A percentile compares a stretch with the other conserved stretches of the same genome.
Evolutionary conservation across 805 yeast species (phyloP).

Genomic region (Yamadazyma endophytica): DNA sequence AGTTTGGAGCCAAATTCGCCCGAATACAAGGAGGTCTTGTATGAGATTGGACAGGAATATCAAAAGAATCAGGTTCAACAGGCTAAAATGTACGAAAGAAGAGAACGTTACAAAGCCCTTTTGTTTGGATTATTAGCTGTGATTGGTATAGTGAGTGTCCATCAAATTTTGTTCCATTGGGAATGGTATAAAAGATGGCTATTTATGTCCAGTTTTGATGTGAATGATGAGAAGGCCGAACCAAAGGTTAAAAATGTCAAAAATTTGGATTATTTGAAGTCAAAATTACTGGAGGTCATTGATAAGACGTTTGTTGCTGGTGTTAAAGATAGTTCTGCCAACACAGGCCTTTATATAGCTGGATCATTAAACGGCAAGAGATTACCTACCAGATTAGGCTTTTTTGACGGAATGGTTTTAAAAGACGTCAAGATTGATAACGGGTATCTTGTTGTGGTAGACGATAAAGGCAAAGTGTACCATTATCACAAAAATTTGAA

Average conservation of each 20-base stretch:
- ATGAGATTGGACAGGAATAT: constrained; percentile 23
- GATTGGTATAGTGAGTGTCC: constrained; percentile 34
- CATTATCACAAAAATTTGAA: constrained; percentile 47
- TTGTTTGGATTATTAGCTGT: constrained; percentile 39
- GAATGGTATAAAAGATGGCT: constrained; percentile 31
- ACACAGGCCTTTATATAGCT: constrained; percentile 33
- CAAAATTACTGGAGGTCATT: constrained; percentile 21
- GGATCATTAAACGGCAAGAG: constrained; percentile 33
- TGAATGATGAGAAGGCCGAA: constrained; percentile 21
- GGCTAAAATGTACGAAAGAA: constrained; percentile 31
- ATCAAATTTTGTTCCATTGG: constrained; percentile 42
- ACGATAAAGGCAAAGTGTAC: constrained; percentile 65
- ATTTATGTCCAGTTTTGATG: constrained; percentile 27
- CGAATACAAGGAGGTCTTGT: constrained; percentile 31
- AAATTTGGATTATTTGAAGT: constrained; percentile 19
- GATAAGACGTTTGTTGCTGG: constrained; percentile 15
- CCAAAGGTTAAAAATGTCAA: constrained; percentile 24
- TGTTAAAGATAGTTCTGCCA: constrained; percentile 19
- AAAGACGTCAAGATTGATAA: constrained; percentile 53
- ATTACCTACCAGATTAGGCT: constrained; percentile 56
- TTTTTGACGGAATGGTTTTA: constrained; percentile 59
- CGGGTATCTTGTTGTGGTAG: constrained; percentile 52
- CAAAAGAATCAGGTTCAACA: constrained; percentile 22
- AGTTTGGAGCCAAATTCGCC: constrained; percentile 26
- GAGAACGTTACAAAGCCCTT: constrained; percentile 43